A percentile compares a stretch with the other conserved stretches of the same genome.
phyloP scores from a whole-genome alignment of 352 stramenopile species.

The Hyaloperonospora brassicae region DNA sequence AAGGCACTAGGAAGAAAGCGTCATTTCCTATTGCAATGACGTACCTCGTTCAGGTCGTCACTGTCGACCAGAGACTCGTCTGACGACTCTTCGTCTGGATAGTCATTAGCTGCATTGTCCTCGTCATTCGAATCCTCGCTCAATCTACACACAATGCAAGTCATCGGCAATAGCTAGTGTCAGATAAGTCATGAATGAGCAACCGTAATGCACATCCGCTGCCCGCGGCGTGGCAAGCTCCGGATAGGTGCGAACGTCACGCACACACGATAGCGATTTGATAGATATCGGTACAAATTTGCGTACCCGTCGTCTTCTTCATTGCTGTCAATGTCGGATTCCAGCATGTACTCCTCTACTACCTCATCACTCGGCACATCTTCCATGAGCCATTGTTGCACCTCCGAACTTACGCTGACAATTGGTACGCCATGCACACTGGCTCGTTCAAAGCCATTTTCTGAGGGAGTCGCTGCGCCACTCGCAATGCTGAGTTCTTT shows the following conservation, averaged over 20 bases:
- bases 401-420: conserved; percentile 65
- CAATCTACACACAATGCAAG: conserved; percentile 33
- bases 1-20: neutral
- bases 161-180: conserved; percentile 12
- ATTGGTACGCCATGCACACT: conserved; percentile 32
- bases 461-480: conserved; percentile 9
- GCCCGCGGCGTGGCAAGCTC: too few species aligned
- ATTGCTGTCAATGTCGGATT: conserved; percentile 67
- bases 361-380: conserved; percentile 38
- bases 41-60: conserved; percentile 32
- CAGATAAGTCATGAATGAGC: conserved; percentile 19
- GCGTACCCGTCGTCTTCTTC: conserved; percentile 56
- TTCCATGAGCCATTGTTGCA: conserved; percentile 72
- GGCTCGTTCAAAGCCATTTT: conserved; percentile 14
- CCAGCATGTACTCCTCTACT: conserved; percentile 71
- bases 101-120: conserved; percentile 70
- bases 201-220: conserved; percentile 7
- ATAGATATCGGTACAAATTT: conserved; percentile 30
- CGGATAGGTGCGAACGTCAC: too few species aligned
- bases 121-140: conserved; percentile 83
- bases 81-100: conserved; percentile 75
- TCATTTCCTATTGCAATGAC: conserved; percentile 1
- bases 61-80: conserved; percentile 29
- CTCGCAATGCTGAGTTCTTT: conserved; percentile 16
- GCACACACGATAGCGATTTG: conserved; percentile 12